Evolutionary conservation across 371 early-diverging fungal genomes (phyloP).

Genomic region (Mucor saturninus): DNA sequence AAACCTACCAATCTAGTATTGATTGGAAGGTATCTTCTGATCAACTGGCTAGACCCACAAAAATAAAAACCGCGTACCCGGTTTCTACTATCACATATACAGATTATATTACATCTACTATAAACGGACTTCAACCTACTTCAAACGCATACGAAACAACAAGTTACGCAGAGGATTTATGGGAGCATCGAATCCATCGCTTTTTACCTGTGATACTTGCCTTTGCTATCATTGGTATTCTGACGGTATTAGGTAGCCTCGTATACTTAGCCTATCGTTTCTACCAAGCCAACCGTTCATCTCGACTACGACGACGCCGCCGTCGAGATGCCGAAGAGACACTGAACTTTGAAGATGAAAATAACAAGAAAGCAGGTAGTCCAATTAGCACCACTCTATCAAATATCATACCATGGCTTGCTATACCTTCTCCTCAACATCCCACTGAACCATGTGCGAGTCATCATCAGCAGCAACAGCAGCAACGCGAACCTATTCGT

Average conservation of each 20-base stretch:
- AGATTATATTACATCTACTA: constrained; percentile 16
- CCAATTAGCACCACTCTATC: constrained; percentile 14
- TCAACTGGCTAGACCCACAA: neutral
- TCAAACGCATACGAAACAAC: neutral
- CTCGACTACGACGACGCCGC: constrained; percentile 6
- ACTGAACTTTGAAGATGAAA: neutral
- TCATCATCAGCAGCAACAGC: constrained; percentile 4
- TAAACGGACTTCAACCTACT: constrained; percentile 4
- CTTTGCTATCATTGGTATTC: constrained; percentile 46
- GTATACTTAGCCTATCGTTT: constrained; percentile 34
- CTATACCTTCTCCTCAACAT: constrained; percentile 14
- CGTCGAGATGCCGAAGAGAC: neutral
- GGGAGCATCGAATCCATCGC: constrained; percentile 19
- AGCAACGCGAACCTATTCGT: constrained; percentile 26
- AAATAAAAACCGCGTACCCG: neutral
- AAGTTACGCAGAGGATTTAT: constrained; percentile 5
- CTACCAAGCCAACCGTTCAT: constrained; percentile 15
- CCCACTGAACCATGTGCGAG: neutral
- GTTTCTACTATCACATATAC: constrained; percentile 17
- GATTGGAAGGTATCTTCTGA: neutral
- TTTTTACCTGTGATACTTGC: constrained; percentile 36
- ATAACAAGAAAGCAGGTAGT: constrained; percentile 4
- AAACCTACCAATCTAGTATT: neutral
- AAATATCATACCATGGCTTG: constrained; percentile 22
- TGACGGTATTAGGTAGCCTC: constrained; percentile 26